Base-by-base conservation (phyloP, 345 rosid genomes). In the Microcos paniculata region DNA sequence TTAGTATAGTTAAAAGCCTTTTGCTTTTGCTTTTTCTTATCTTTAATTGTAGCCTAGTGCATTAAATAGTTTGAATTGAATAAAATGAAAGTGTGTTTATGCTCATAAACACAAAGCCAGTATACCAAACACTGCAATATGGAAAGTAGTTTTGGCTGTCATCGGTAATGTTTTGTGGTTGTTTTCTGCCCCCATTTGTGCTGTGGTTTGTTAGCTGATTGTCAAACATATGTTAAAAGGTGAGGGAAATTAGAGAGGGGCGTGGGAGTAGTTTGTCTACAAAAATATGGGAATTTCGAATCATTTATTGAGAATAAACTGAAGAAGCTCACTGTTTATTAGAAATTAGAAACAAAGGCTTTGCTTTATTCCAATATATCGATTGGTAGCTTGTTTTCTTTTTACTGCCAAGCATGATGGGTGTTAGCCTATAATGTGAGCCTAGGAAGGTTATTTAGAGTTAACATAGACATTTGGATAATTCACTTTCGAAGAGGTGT, bases 381-480 rank as follows among this genome's bases (percentile, higher is more conserved):
- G 55, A 55, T 38, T 52, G 40, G 42, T 74, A 73, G 68, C 61
- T 76, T 74, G 70, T 62, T 73, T 28, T 55, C 72, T 82, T n/a
- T n/a, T n/a, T n/a, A n/a, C n/a, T n/a, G n/a, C n/a, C n/a, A n/a
- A n/a, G n/a, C n/a, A n/a, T n/a, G n/a, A n/a, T n/a, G n/a, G n/a
- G n/a, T n/a, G n/a, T n/a, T n/a, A n/a, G n/a, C n/a, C n/a, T n/a
- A n/a, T n/a, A n/a, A n/a, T n/a, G n/a, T n/a, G n/a, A n/a, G n/a
- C n/a, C n/a, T n/a, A n/a, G n/a, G n/a, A n/a, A n/a, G n/a, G n/a
- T n/a, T n/a, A n/a, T n/a, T n/a, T n/a, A n/a, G n/a, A n/a, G n/a
- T n/a, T n/a, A n/a, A n/a, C n/a, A n/a, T n/a, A n/a, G n/a, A n/a
- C n/a, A n/a, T n/a, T n/a, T n/a, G n/a, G n/a, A n/a, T n/a, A n/a